These are phyloP conservation scores for Lasiodiplodia theobromae DNA, from an alignment of 2,329 filamentous ascomycete genomes.

Conservation along the genomic window DNA sequence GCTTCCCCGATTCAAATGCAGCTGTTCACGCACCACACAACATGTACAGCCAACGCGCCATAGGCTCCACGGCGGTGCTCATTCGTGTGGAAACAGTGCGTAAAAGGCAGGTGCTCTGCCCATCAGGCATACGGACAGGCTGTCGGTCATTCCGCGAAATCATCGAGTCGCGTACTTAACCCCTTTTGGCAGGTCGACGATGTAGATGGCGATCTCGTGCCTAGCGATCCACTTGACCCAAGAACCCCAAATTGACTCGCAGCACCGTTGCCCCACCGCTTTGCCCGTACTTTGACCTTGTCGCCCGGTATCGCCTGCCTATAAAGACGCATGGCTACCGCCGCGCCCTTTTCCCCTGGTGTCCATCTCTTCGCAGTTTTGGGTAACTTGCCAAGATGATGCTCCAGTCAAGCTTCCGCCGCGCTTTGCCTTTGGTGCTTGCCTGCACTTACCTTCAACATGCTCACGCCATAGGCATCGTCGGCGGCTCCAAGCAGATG, in stretches of 20 bases:
- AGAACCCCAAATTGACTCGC: slow-evolving; percentile 8
- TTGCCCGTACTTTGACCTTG: background rate
- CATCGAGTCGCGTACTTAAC: background rate
- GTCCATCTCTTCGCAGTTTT: background rate
- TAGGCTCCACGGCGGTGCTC: background rate
- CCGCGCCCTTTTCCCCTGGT: background rate
- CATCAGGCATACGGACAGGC: background rate
- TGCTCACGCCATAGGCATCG: slow-evolving; percentile 10
- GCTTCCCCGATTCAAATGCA: background rate
- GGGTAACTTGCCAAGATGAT: slow-evolving; percentile 12
- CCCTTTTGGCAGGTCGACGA: slow-evolving; percentile 15
- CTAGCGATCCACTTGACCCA: slow-evolving; percentile 15
- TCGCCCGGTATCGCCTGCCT: slow-evolving; percentile 1
- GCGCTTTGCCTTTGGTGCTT: slow-evolving; percentile 15
- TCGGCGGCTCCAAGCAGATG: slow-evolving; percentile 12
- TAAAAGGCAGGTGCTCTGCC: slow-evolving; percentile 17
- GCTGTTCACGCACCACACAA: background rate
- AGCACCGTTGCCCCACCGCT: background rate
- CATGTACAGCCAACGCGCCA: background rate
- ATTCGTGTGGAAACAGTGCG: background rate
- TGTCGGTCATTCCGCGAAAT: slow-evolving; percentile 12
- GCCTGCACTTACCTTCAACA: slow-evolving; percentile 10
- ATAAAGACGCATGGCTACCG: background rate
- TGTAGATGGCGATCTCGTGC: slow-evolving; percentile 9
- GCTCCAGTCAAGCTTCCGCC: slow-evolving; percentile 11